Evolutionary conservation across 2,329 filamentous ascomycete genomes (phyloP), one percentile per base, ranked within the genome.

Genomic region (Stenocarpella maydis): DNA sequence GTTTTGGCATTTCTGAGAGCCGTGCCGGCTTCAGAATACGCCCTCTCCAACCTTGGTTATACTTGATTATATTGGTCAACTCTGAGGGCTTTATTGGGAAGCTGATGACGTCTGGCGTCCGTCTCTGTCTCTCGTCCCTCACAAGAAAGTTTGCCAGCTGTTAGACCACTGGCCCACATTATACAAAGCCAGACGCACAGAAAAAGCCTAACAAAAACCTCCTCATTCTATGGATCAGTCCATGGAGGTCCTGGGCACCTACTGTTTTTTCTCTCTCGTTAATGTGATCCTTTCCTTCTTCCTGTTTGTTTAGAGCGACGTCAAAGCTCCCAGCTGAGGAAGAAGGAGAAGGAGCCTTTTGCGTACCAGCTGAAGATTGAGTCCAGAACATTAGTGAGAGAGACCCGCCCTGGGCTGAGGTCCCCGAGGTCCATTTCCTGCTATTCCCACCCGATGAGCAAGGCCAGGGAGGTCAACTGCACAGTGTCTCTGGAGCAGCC

Each of bases 101-200:
- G 28, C 49, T 49, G 58, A 63, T 63, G 58, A 63, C 58, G 58
- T 63, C 58, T 63, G 21, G 17, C 47, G 21, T 49, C 47, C 21
- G 19, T 17, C 28, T 37, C 34, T 17, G 24, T 37, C 34, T 37
- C n/a, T 49, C 4, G 34, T 55, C 34, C 31, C 53, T 55, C 9
- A 34, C 4, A 34, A 39, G 43, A 63, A 63, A 63, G 43, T 47
- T 63, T 49, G 58, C 58, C 58, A 63, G 58, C 41, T 63, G 58
- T 45, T 63, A 37, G 58, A 41, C 24, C 58, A 17, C 28, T 24
- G 58, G 58, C 58, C 58, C 58, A 63, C 58, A 63, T 63, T 37
- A 63, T 43, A 63, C 43, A 60, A 28, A 14, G 34, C 39, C 24
- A 45, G 19, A 49, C 58, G 37, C 43, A 37, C 31, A 34, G 14